These are phyloP conservation scores for Aspergillus carlsbadensis DNA, from an alignment of 495 filamentous ascomycete genomes.

Conservation along the genomic window DNA sequence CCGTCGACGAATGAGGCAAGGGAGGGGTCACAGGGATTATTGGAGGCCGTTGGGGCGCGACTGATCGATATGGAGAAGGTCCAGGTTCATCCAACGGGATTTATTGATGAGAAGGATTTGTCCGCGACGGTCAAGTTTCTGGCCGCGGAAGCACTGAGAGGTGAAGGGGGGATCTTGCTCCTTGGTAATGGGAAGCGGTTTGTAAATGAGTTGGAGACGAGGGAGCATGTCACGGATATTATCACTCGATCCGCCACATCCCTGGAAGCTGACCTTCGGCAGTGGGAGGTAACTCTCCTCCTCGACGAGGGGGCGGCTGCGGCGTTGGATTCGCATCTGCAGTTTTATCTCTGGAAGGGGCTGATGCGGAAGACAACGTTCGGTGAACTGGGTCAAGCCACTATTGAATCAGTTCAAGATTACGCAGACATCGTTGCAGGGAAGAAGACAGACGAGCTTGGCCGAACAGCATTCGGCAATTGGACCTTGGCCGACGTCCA, in stretches of 20 bases:
- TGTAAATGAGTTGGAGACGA: conserved; percentile 56
- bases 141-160: conserved; percentile 58
- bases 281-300: conserved; percentile 56
- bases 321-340: conserved; percentile 50
- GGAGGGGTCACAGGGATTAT: conserved; percentile 46
- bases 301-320: conserved; percentile 56
- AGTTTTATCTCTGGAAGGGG: conserved; percentile 59
- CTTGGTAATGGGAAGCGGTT: conserved; percentile 47
- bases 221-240: conserved; percentile 50
- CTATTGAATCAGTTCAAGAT: conserved; percentile 39
- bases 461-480: conserved; percentile 48
- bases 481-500: conserved; percentile 49
- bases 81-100: conserved; percentile 53
- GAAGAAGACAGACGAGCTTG: conserved; percentile 35
- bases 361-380: conserved; percentile 52
- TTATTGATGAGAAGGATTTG: conserved; percentile 50
- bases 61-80: conserved; percentile 59
- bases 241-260: conserved; percentile 38
- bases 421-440: conserved; percentile 44
- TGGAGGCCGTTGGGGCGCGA: conserved; percentile 45
- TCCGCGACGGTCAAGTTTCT: conserved; percentile 51
- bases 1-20: conserved; percentile 61
- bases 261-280: conserved; percentile 23
- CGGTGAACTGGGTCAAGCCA: conserved; percentile 39
- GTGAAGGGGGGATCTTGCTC: conserved; percentile 55